These are phyloP conservation scores for Kalanchoe fedtschenkoi DNA, from an alignment of 164 flowering plant species.

Conservation along the genomic window DNA sequence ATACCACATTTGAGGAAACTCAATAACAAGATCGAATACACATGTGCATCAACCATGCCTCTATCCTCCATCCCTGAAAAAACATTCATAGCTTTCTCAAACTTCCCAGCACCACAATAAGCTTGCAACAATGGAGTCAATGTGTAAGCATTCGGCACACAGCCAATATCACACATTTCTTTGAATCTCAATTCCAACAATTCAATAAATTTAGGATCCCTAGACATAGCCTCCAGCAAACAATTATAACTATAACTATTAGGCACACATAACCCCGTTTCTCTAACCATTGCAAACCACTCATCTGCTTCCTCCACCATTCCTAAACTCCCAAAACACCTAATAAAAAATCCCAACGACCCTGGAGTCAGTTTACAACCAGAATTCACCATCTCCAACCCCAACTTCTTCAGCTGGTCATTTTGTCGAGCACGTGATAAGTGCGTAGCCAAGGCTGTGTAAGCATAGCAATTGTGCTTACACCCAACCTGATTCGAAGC, in stretches of 20 bases:
- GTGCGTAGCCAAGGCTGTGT: conserved; percentile 67
- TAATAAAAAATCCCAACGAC: conserved; percentile 58
- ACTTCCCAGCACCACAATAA: conserved; percentile 53
- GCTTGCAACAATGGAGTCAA: conserved; percentile 55
- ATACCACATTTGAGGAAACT: conserved; percentile 59
- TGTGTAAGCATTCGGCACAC: conserved; percentile 45
- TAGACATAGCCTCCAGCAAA: conserved; percentile 56
- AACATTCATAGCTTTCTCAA: conserved; percentile 47
- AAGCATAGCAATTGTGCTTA: conserved; percentile 51
- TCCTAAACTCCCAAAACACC: conserved; percentile 66
- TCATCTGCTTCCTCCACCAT: conserved; percentile 53
- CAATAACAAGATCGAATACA: conserved; percentile 39
- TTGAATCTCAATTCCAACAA: conserved; percentile 47
- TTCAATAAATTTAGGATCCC: conserved; percentile 24
- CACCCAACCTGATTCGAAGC: conserved; percentile 48
- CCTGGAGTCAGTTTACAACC: conserved; percentile 51
- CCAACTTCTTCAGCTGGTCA: conserved; percentile 33
- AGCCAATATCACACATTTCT: conserved; percentile 54
- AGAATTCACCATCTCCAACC: conserved; percentile 25
- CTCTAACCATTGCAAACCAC: conserved; percentile 43
- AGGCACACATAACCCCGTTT: conserved; percentile 40
- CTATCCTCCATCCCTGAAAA: conserved; percentile 37
- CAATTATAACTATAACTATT: conserved; percentile 67
- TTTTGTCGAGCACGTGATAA: conserved; percentile 55
- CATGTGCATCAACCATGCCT: conserved; percentile 62